Base-by-base conservation (phyloP, 176 grass and related monocot species). In the Calamus simplicifolius region DNA sequence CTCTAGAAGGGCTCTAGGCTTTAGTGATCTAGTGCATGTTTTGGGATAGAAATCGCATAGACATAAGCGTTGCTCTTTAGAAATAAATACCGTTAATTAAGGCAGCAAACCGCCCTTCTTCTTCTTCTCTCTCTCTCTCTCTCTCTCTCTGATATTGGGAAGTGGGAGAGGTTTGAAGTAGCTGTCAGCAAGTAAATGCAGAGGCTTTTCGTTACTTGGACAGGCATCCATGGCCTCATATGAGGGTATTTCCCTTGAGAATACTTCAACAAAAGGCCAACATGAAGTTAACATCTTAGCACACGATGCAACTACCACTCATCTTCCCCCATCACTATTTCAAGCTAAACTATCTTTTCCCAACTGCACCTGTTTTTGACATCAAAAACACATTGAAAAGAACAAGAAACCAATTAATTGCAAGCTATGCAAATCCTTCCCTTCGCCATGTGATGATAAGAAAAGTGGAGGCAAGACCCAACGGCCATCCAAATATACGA, bases 371-470 rank as follows among this genome's bases (percentile, higher is more conserved):
- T 43, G 35, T 43, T 43, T 43, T 43, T 43, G 35, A 43, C 35
- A 43, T 43, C 35, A 43, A 43, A 43, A 13, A 43, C 35, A 43
- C 35, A 43, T 60, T 25, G 25, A 74, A 74, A 65, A 61, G 23
- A 74, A 66, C 71, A 64, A 57, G 31, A 14, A 73, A 57, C 60
- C n/a, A 43, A 18, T 23, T 25, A 23, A 23, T 23, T 23, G 21
- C 25, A 18, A 16, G 30, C 49, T 56, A 73, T 5, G 4, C 48
- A 52, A 62, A 51, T 63, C 14, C 30, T 73, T 14, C 58, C 29
- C 19, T 18, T 27, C 19, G 8, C 2, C 4, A 21, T 58, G 35
- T 70, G 35, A 59, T 14, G 19, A 38, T 13, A 59, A 59, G 25
- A 49, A 50, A 43, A 58, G 29, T 27, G 55, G 26, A 38, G 52